Base-by-base conservation (phyloP, 352 stramenopile genomes). In the Globisporangium cylindrosporum region DNA sequence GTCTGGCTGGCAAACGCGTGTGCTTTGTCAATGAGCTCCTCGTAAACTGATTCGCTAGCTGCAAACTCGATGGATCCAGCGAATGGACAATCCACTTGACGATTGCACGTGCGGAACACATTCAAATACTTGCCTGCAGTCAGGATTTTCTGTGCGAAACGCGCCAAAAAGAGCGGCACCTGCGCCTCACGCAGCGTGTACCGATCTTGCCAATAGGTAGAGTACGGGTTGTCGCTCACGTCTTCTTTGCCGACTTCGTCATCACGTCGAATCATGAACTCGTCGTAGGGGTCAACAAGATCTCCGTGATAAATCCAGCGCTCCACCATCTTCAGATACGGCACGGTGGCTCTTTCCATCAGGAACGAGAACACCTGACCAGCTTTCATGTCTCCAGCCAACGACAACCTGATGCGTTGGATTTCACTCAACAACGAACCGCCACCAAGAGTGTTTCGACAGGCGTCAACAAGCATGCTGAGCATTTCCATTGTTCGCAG, bases 111-210 rank as follows among this genome's bases (percentile, higher is more conserved):
- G 8, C 85, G 79, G 51, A 95, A 93, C 9, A 98, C 91, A 66
- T 98, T 98, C 10, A 98, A 72, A 54, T 98, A 98, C 59, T 98
- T 98, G 48, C 93, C 93, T 0, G 93, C 91, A 7, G 89, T 96
- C 43, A 98, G 74, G 20, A 98, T 88, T 70, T 98, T 94, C 4
- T 81, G 77, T 1, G 84, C 79, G 25, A 93, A 77, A 5, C 89
- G 84, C 15, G 74, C 76, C 25, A 97, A 76, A 49, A 96, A 96
- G 34, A 87, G 80, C n/a, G 89, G 88, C 0, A 96, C 84, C 70
- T 97, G 88, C 1, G 81, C 75, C 36, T 81, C 71, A 51, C 88
- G 85, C 62, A 97, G 62, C 1, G 83, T 96, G 71, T 96, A 97
- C 7, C 90, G 82, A 62, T 81, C 82, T 61, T 97, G 80, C 92